A percentile compares a stretch with the other conserved stretches of the same genome.
These are phyloP conservation scores for Diplocarpon mali DNA, from an alignment of 2,329 filamentous ascomycete genomes.

Conservation along the genomic window DNA sequence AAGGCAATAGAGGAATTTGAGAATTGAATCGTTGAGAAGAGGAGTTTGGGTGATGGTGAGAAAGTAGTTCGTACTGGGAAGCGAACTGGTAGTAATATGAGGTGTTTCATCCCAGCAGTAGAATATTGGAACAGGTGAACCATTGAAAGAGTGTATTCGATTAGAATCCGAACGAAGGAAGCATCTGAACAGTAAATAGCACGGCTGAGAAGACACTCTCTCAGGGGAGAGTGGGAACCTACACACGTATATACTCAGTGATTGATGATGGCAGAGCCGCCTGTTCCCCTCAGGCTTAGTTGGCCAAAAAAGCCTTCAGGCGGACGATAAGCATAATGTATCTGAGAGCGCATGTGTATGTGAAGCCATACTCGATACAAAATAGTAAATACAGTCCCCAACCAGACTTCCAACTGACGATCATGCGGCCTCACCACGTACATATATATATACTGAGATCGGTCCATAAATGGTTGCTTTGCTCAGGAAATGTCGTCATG, in stretches of 20 bases:
- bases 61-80: background rate
- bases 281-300: background rate
- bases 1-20: constrained; percentile 23
- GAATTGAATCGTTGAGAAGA: constrained; percentile 27
- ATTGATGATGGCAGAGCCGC: background rate
- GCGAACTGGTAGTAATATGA: background rate
- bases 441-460: too few relatives aligned
- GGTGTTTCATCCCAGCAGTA: constrained; percentile 17
- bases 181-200: constrained; percentile 14
- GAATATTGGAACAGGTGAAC: constrained; percentile 26
- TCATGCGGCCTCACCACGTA: constrained; percentile 2
- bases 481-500: too few relatives aligned
- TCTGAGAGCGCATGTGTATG: too few relatives aligned
- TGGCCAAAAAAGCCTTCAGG: constrained; percentile 1
- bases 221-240: background rate
- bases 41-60: too few relatives aligned
- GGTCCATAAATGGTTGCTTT: too few relatives aligned
- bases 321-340: too few relatives aligned
- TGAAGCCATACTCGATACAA: too few relatives aligned
- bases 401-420: background rate
- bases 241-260: constrained; percentile 2
- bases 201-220: constrained; percentile 9
- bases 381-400: too few relatives aligned
- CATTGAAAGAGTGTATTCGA: constrained; percentile 15
- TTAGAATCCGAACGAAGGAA: constrained; percentile 7